Conservation (phyloP, 192 early-diverging fungal genomes). For the Geranomyces michiganensis region DNA sequence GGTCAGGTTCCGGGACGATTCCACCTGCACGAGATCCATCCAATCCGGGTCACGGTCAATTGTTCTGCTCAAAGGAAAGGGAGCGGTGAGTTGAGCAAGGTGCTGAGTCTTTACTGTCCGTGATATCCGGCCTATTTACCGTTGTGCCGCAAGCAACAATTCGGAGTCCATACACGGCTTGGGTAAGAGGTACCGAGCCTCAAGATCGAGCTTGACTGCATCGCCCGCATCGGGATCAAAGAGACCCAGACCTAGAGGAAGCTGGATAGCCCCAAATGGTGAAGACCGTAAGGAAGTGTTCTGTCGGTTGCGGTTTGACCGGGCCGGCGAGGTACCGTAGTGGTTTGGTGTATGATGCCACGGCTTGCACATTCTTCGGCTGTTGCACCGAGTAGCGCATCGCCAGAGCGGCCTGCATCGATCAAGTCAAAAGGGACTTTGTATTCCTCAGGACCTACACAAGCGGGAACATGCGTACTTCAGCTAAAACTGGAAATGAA, state of each 20-base stretch:
- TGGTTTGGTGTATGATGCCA: not conserved
- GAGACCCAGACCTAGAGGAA: constrained; percentile 36
- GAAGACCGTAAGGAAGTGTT: not conserved
- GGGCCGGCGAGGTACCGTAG: not conserved
- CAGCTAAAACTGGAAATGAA: not conserved
- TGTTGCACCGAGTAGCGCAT: not conserved
- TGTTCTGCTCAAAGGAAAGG: not conserved
- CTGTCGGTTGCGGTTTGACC: not conserved
- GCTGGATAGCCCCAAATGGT: not conserved
- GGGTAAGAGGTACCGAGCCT: constrained; percentile 34
- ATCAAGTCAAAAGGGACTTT: not conserved
- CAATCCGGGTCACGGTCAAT: constrained; percentile 48
- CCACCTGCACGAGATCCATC: constrained; percentile 42
- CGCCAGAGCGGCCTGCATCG: not conserved
- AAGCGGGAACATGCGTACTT: not conserved
- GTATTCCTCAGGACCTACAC: not conserved
- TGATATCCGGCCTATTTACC: constrained; percentile 26
- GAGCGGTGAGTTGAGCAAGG: not conserved
- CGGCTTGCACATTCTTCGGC: not conserved
- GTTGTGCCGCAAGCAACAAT: constrained; percentile 35
- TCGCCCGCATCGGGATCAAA: constrained; percentile 23
- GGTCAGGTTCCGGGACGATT: constrained; percentile 52
- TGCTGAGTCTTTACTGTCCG: too few relatives aligned
- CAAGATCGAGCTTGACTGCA: constrained; percentile 28
- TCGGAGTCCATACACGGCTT: constrained; percentile 7